Evolutionary conservation across 768 basidiomycete genomes (phyloP).

Genomic region (Panaeolus cyanescens): DNA sequence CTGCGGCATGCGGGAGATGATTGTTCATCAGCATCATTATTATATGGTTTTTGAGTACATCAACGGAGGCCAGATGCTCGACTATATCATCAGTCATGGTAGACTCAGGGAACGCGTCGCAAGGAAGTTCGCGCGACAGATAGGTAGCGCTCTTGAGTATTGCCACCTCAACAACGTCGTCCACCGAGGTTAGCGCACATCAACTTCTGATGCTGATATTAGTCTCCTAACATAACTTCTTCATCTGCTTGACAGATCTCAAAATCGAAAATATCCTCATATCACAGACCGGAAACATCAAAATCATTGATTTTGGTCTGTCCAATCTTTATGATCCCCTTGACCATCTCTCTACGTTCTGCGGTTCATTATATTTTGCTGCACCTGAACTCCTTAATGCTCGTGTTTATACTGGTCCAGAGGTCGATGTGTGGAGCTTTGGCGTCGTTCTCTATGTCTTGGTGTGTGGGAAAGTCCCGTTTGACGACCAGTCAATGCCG

Average conservation of each 20-base stretch:
- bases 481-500: constrained; percentile 99
- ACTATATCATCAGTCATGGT: constrained; percentile 99
- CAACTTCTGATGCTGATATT: background rate
- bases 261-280: constrained; percentile 99
- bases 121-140: constrained; percentile 96
- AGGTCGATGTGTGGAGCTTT: constrained; percentile 99
- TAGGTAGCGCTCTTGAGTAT: constrained; percentile 94
- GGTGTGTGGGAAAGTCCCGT: constrained; percentile 98
- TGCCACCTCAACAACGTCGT: constrained; percentile 98
- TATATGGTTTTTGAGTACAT: constrained; percentile 99
- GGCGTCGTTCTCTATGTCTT: constrained; percentile 97
- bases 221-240: background rate
- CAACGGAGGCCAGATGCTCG: constrained; percentile 98
- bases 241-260: constrained; percentile 59
- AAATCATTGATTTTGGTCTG: constrained; percentile 98
- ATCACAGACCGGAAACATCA: constrained; percentile 97
- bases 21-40: constrained; percentile 96
- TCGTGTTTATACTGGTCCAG: constrained; percentile 94
- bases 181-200: constrained; percentile 68
- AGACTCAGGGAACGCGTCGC: constrained; percentile 93
- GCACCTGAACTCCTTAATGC: constrained; percentile 97
- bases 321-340: constrained; percentile 92
- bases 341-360: constrained; percentile 88
- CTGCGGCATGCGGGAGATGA: constrained; percentile 99
- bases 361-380: constrained; percentile 97